These are phyloP conservation scores for Triglochin maritima DNA, from an alignment of 106 monocot genomes.

Conservation along the genomic window DNA sequence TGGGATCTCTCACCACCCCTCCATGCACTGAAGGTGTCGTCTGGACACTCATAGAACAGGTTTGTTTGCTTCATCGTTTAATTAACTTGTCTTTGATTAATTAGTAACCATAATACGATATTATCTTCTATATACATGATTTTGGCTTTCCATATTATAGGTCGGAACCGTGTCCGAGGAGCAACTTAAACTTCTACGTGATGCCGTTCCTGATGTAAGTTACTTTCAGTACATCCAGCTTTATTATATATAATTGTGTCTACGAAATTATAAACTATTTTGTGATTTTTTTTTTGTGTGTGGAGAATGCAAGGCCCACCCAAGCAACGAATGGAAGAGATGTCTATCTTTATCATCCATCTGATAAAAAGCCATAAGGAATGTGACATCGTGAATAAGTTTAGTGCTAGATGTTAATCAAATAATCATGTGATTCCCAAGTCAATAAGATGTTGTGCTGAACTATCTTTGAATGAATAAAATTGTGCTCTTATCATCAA, in stretches of 20 bases:
- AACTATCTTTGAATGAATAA: too few relatives aligned
- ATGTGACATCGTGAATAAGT: too few relatives aligned
- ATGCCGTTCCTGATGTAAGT: neutral
- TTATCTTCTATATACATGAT: neutral
- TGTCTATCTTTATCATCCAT: constrained; percentile 2
- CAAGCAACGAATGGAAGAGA: constrained; percentile 15
- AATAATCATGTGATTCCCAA: too few relatives aligned
- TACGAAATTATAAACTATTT: neutral
- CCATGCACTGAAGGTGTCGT: constrained; percentile 59
- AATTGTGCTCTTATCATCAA: too few relatives aligned
- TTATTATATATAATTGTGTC: neutral
- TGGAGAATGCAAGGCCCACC: neutral
- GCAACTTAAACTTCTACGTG: neutral
- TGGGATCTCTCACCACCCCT: constrained; percentile 57
- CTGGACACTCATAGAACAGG: constrained; percentile 66
- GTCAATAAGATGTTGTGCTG: too few relatives aligned
- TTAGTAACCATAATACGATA: neutral
- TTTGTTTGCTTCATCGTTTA: neutral
- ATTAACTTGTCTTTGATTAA: neutral
- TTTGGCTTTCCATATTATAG: neutral
- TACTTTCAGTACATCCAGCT: neutral
- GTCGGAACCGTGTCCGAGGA: neutral
- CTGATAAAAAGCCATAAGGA: too few relatives aligned
- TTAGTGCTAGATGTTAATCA: too few relatives aligned
- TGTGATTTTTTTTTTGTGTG: neutral